Evolutionary conservation across 2,329 filamentous ascomycete genomes (phyloP).

Genomic region (Ophiocordyceps sinensis): DNA sequence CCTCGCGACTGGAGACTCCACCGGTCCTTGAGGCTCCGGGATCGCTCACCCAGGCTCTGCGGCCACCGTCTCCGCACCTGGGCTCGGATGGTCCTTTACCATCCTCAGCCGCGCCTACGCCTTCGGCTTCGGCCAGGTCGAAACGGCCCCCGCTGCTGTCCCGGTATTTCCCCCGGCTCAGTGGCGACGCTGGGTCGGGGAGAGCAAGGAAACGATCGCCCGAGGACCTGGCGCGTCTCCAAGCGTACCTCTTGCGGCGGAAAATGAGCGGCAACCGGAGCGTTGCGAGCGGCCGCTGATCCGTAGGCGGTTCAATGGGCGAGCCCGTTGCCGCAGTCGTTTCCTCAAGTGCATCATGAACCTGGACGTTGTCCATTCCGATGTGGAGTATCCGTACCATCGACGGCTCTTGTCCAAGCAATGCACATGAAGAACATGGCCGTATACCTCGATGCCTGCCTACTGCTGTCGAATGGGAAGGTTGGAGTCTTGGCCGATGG

Average conservation of each 20-base stretch:
- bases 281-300: not conserved
- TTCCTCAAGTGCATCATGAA: no score
- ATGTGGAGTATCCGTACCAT: no score
- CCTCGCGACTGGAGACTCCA: not conserved
- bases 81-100: conserved; percentile 1
- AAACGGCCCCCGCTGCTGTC: not conserved
- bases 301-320: no score
- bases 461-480: no score
- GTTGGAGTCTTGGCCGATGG: no score
- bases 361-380: no score
- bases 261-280: conserved; percentile 3
- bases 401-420: no score
- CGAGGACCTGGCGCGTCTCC: conserved; percentile 11
- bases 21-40: not conserved
- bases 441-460: no score
- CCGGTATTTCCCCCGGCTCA: not conserved
- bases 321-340: not conserved
- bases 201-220: conserved; percentile 3
- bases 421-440: no score
- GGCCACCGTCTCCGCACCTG: conserved; percentile 6
- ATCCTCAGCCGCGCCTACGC: not conserved
- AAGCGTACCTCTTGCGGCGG: conserved; percentile 6
- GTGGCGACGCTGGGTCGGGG: not conserved
- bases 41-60: not conserved
- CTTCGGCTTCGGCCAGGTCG: not conserved